Evolutionary conservation across 2,329 filamentous ascomycete genomes (phyloP).

Genomic region (Alternaria alternata): DNA sequence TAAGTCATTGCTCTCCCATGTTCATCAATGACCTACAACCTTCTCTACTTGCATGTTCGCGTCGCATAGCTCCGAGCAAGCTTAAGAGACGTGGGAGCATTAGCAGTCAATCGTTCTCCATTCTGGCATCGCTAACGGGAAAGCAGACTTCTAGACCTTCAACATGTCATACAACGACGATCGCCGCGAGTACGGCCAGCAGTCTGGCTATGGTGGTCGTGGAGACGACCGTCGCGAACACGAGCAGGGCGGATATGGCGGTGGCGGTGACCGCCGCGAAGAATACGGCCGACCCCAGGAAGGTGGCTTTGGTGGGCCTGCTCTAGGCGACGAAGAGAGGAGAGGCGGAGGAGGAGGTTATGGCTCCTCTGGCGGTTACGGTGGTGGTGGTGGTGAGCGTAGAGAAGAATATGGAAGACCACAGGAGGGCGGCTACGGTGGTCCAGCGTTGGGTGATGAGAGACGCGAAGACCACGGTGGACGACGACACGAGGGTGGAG

Average conservation of each 20-base stretch:
- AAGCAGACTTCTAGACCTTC: background rate
- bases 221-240: constrained; percentile 24
- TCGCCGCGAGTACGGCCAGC: constrained; percentile 21
- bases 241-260: too few relatives aligned
- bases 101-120: background rate
- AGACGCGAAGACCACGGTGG: constrained; percentile 18
- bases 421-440: constrained; percentile 13
- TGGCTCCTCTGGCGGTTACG: constrained; percentile 13
- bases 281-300: constrained; percentile 27
- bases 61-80: background rate
- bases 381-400: constrained; percentile 14
- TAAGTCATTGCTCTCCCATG: background rate
- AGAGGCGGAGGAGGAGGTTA: constrained; percentile 15
- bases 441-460: constrained; percentile 8
- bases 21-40: background rate
- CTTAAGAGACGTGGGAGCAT: background rate
- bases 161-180: constrained; percentile 41
- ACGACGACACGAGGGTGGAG: constrained; percentile 18
- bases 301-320: constrained; percentile 21
- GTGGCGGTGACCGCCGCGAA: constrained; percentile 13
- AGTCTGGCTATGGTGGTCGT: constrained; percentile 23
- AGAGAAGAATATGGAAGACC: constrained; percentile 20
- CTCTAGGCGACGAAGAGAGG: constrained; percentile 17
- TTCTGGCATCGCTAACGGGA: background rate
- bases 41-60: background rate